These are phyloP conservation scores for Rhodamnia rubescens DNA, from an alignment of 345 rosid genomes.

Conservation along the genomic window DNA sequence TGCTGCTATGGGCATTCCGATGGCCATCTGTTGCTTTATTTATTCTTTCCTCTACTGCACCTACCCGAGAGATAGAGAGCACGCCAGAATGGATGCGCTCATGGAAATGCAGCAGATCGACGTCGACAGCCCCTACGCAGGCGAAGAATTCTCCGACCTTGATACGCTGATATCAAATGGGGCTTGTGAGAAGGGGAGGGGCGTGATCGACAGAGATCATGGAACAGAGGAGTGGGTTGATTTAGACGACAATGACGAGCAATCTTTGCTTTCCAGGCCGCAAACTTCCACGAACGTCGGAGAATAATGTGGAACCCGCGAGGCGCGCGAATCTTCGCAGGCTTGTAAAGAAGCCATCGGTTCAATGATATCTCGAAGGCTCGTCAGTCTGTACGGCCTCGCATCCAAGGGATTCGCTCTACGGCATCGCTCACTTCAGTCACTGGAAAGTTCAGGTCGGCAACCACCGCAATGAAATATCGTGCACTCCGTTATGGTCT, in stretches of 20 bases:
- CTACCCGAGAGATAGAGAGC: slow-evolving; percentile 64
- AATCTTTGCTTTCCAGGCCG: slow-evolving; percentile 18
- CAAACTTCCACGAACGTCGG: slow-evolving; percentile 17
- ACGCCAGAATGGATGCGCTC: slow-evolving; percentile 62
- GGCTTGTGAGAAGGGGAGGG: slow-evolving; percentile 4
- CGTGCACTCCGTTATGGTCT: not conserved
- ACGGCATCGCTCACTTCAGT: not conserved
- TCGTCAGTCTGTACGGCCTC: not conserved
- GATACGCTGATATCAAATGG: not conserved
- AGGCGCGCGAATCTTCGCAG: not conserved
- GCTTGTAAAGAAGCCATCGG: not conserved
- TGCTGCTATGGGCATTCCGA: slow-evolving; percentile 62
- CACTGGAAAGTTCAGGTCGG: not conserved
- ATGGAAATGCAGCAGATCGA: slow-evolving; percentile 45
- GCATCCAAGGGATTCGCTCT: not conserved
- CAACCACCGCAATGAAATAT: not conserved
- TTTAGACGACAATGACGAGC: not conserved
- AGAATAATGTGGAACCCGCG: not conserved
- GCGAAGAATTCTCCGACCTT: slow-evolving; percentile 8
- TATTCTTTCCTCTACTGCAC: slow-evolving; percentile 69
- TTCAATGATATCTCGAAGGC: not conserved
- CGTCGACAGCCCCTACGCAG: not conserved
- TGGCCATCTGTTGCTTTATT: slow-evolving; percentile 62
- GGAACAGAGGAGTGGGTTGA: slow-evolving; percentile 17
- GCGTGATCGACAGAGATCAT: slow-evolving; percentile 17